Base-by-base conservation (phyloP, 2,329 filamentous ascomycete genomes). In the Aspergillus pseudoterreus region DNA sequence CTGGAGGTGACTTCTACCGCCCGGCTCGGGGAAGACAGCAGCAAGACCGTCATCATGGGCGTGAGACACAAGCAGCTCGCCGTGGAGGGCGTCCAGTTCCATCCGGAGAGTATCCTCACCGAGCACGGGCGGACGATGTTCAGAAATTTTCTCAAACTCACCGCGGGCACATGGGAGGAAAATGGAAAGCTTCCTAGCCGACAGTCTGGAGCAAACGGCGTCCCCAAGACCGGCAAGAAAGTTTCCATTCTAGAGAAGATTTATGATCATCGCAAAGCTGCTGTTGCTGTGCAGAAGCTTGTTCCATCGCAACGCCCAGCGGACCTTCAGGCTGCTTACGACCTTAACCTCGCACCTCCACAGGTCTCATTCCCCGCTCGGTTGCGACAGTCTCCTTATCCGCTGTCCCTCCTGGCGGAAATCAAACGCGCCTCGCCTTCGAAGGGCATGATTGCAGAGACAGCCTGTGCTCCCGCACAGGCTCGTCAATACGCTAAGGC, bases 361-460 rank as follows among this genome's bases (percentile, higher is more conserved):
- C 84, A 88, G 56, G 82, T 97, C 30, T 82, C 87, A 0, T 91
- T 97, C 59, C 81, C 90, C 47, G 81, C 86, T 53, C 84, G 94
- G 41, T 75, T 99, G 57, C 83, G 86, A 58, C 83, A 90, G 68
- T 91, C 91, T 4, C 85, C 90, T 2, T 95, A 91, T 64, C 83
- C 88, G n/a, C 78, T 97, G n/a, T 87, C 92, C 1, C 79, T 99
- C 10, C 92, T 96, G 87, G 92, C 94, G 11, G 94, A 99, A 71
- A 95, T 99, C 69, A 99, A 99, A 75, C 84, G 94, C 52, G 95
- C 88, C 4, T 97, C 94, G 8, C 94, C 94, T 1, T 97, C 92
- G 1, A 99, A 99, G 74, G 95, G 94, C 19, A 83, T 95, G 36
- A 97, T 99, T 56, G 90, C 92, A 0, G 79, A 95, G 2, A 84